These are phyloP conservation scores for Moesziomyces antarcticus DNA, from an alignment of 1,284 basidiomycete genomes.

Conservation along the genomic window DNA sequence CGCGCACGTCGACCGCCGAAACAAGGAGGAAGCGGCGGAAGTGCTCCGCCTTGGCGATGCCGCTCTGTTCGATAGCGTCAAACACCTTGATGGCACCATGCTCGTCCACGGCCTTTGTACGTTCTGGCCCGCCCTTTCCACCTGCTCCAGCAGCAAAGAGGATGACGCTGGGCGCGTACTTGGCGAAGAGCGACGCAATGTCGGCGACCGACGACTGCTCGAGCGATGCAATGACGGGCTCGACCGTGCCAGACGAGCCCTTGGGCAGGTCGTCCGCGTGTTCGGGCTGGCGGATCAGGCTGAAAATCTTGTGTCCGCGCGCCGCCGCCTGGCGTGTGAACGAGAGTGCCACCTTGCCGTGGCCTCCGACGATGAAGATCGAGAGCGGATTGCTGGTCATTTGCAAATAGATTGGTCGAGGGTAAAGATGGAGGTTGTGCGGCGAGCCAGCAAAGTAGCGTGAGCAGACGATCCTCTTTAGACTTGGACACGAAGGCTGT, in stretches of 20 bases:
- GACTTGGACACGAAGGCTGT: too few species aligned
- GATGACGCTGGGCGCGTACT: conserved; percentile 72
- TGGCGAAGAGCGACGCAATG: conserved; percentile 72
- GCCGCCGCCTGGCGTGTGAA: conserved; percentile 50
- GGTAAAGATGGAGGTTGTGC: background rate
- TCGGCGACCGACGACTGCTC: conserved; percentile 73
- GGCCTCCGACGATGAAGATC: conserved; percentile 56
- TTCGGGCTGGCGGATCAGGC: conserved; percentile 50
- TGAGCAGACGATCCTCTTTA: too few species aligned
- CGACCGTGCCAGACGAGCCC: conserved; percentile 66
- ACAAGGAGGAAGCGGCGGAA: conserved; percentile 75
- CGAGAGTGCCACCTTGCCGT: conserved; percentile 56
- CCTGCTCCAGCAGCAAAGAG: conserved; percentile 79
- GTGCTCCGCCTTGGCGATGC: conserved; percentile 68
- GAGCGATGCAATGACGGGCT: conserved; percentile 74
- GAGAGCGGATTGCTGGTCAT: conserved; percentile 31
- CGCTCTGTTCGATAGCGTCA: conserved; percentile 75
- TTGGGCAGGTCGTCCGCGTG: conserved; percentile 50
- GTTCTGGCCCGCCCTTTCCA: conserved; percentile 75
- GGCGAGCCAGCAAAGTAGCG: too few species aligned
- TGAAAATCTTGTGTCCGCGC: conserved; percentile 48
- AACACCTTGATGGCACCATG: conserved; percentile 79
- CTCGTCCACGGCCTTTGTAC: conserved; percentile 78
- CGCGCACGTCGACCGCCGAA: conserved; percentile 76
- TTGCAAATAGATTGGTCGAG: background rate